Percentiles rank a stretch among this genome's conserved stretches.
phyloP scores from a whole-genome alignment of 2,329 filamentous ascomycete species.

The Stagonosporopsis cucurbitacearum region DNA sequence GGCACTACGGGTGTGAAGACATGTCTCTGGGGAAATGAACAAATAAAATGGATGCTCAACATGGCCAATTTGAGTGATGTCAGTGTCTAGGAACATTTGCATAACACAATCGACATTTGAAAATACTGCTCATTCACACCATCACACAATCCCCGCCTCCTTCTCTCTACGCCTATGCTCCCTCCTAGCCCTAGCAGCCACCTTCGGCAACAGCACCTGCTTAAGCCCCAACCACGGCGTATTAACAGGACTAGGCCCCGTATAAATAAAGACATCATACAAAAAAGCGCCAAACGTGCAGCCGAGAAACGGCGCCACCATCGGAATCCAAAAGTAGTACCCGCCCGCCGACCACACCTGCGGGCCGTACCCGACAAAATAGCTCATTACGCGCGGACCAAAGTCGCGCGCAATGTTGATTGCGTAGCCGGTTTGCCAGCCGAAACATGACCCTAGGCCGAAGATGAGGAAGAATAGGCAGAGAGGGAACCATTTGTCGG shows the following conservation, averaged over 20 bases:
- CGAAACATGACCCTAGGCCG: constrained; percentile 74
- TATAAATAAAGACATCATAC: constrained; percentile 61
- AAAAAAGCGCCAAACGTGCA: constrained; percentile 41
- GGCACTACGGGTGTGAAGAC: no score
- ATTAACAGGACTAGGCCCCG: constrained; percentile 73
- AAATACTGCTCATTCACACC: neutral
- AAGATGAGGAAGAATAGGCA: constrained; percentile 75
- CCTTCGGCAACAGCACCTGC: constrained; percentile 48
- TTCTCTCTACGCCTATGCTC: constrained; percentile 35
- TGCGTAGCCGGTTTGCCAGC: constrained; percentile 78
- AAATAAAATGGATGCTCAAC: no score
- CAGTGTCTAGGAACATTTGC: neutral
- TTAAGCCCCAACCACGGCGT: constrained; percentile 69
- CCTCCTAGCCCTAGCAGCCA: constrained; percentile 29
- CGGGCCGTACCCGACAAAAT: constrained; percentile 70
- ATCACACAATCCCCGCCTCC: constrained; percentile 36
- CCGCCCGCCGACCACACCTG: constrained; percentile 71
- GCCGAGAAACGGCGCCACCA: constrained; percentile 73
- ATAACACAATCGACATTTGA: neutral
- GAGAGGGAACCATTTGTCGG: constrained; percentile 56
- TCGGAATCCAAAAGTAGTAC: constrained; percentile 80
- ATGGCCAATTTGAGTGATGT: no score
- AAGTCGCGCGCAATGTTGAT: constrained; percentile 78
- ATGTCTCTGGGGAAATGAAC: no score
- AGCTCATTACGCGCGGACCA: constrained; percentile 70